A percentile compares a stretch with the other conserved stretches of the same genome.
These are phyloP conservation scores for Rhododendron mucronatum DNA, from an alignment of 148 eudicot species.

Conservation along the genomic window DNA sequence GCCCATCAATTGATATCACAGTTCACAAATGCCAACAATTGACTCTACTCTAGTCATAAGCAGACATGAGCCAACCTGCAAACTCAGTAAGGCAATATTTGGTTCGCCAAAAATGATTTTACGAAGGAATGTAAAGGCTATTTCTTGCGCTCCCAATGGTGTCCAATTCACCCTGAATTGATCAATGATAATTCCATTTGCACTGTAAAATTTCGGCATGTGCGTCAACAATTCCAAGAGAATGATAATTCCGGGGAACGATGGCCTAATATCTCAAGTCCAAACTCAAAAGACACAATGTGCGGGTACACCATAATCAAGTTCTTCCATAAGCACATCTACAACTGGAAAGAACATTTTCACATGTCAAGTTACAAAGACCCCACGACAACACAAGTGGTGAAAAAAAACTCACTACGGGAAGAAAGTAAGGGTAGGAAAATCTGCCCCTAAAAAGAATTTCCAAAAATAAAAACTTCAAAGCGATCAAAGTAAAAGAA, in stretches of 20 bases:
- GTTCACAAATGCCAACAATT: no score
- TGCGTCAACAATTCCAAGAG: neutral
- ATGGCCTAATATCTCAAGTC: neutral
- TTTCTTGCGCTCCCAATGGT: neutral
- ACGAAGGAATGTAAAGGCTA: neutral
- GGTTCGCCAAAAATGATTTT: neutral
- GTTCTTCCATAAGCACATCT: conserved; percentile 1
- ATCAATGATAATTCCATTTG: neutral
- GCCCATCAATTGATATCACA: no score
- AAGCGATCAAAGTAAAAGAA: neutral
- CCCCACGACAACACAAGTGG: neutral
- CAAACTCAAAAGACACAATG: neutral
- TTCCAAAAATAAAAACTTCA: neutral
- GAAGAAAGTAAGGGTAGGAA: neutral
- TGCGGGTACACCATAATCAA: neutral
- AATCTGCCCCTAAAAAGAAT: neutral
- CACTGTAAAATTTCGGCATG: neutral
- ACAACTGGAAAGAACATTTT: neutral
- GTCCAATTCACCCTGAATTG: neutral
- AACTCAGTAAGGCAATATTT: no score
- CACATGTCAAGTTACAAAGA: neutral
- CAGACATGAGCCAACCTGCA: no score
- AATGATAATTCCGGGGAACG: neutral
- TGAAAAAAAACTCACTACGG: no score
- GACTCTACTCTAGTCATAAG: no score